A percentile compares a stretch with the other conserved stretches of the same genome.
Evolutionary conservation across 345 rosid species (phyloP).

Genomic region (Eucalyptus sp.): DNA sequence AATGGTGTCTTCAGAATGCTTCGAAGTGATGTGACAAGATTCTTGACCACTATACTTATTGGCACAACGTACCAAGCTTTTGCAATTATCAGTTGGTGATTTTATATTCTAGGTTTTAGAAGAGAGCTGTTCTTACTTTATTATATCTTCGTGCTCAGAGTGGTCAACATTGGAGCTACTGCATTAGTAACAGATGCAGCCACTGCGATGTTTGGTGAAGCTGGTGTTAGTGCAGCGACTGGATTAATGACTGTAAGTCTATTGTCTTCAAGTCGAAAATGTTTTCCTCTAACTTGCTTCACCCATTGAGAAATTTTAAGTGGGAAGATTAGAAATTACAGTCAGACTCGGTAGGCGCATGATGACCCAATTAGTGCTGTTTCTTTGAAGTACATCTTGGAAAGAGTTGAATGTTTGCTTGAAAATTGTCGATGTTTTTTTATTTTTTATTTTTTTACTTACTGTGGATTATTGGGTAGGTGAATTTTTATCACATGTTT

Average conservation of each 20-base stretch:
- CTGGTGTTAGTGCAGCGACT: constrained; percentile 99
- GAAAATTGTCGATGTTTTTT: neutral
- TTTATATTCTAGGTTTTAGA: neutral
- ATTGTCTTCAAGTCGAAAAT: neutral
- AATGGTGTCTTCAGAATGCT: constrained; percentile 95
- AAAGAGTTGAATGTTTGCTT: neutral
- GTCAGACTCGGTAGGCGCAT: neutral
- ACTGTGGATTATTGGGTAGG: neutral
- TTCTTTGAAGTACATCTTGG: neutral
- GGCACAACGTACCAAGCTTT: constrained; percentile 81
- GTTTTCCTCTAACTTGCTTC: neutral
- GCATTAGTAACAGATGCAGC: constrained; percentile 98
- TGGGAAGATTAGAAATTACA: neutral
- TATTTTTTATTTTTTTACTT: neutral
- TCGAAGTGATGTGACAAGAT: constrained; percentile 94
- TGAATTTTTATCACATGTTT: neutral
- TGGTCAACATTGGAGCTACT: constrained; percentile 97
- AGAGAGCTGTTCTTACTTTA: neutral
- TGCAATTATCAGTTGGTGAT: neutral
- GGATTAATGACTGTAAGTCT: constrained; percentile 94
- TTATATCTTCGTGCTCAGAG: constrained; percentile 38
- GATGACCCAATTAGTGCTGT: neutral
- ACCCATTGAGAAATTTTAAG: neutral
- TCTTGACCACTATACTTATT: constrained; percentile 94
- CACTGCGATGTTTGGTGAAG: constrained; percentile 97